These are phyloP conservation scores for Pyricularia pennisetigena DNA, from an alignment of 2,329 filamentous ascomycete genomes.

Conservation along the genomic window DNA sequence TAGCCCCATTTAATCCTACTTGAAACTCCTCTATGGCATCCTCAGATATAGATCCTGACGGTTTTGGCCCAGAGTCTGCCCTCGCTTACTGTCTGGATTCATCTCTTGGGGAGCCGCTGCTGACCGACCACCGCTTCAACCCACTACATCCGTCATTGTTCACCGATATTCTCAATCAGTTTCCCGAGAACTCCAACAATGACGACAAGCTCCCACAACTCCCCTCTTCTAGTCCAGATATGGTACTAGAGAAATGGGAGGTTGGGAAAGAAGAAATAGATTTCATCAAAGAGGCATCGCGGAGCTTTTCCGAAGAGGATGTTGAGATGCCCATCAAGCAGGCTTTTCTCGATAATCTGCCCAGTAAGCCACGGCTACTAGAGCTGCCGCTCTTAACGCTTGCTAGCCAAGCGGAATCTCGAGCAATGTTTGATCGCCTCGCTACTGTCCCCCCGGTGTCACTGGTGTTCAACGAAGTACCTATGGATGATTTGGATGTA, in stretches of 20 bases:
- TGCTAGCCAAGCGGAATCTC: neutral
- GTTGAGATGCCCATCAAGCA: neutral
- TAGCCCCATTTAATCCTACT: neutral
- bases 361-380: neutral
- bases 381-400: neutral
- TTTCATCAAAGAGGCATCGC: neutral
- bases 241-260: neutral
- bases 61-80: neutral
- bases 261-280: neutral
- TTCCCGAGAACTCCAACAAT: neutral
- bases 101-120: neutral
- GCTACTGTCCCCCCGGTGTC: neutral
- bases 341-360: neutral
- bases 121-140: slow-evolving; percentile 2
- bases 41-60: neutral
- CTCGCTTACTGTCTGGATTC: neutral
- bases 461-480: neutral
- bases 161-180: neutral
- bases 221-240: neutral
- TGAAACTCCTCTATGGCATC: neutral
- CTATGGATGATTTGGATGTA: neutral
- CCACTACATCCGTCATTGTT: neutral
- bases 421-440: neutral
- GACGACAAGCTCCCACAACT: neutral
- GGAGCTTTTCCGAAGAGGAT: neutral